Percentiles rank a stretch among this genome's conserved stretches.
These are phyloP conservation scores for Zizania palustris DNA, from an alignment of 202 grass and related monocot species.

Conservation along the genomic window DNA sequence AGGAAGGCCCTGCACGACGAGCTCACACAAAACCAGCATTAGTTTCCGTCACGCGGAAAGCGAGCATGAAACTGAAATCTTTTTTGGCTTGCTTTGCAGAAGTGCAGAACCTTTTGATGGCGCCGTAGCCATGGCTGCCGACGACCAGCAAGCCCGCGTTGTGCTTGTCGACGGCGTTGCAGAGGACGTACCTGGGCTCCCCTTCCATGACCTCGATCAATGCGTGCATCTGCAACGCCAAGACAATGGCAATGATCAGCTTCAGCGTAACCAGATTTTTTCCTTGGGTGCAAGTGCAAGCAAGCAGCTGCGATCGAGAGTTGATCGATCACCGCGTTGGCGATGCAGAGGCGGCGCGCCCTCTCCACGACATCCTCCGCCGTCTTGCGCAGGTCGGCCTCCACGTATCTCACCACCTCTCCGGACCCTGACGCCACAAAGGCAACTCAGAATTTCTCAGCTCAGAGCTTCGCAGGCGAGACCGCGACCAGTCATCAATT, in stretches of 20 bases:
- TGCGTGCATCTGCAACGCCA: constrained; percentile 40
- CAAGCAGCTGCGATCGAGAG: background rate
- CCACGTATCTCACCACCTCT: constrained; percentile 59
- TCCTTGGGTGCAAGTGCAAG: too few species aligned
- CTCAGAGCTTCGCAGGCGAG: background rate
- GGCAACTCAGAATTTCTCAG: background rate
- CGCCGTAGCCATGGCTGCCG: constrained; percentile 76
- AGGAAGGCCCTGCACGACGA: constrained; percentile 47
- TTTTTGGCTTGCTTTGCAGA: background rate
- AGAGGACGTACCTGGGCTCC: constrained; percentile 59
- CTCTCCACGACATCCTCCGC: constrained; percentile 51
- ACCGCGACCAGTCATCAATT: too few species aligned
- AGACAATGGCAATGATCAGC: background rate
- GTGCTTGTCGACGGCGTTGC: constrained; percentile 66
- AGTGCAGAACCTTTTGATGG: constrained; percentile 56
- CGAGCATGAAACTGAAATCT: too few species aligned
- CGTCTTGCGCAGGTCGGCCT: constrained; percentile 53
- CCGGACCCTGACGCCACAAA: constrained; percentile 21
- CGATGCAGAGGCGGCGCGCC: constrained; percentile 53
- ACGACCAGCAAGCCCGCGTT: constrained; percentile 62
- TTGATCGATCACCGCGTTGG: constrained; percentile 43
- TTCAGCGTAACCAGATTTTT: too few species aligned
- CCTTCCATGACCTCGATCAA: constrained; percentile 66
- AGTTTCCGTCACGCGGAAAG: background rate
- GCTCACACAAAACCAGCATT: background rate